A percentile compares a stretch with the other conserved stretches of the same genome.
phyloP scores from a whole-genome alignment of 225 moss, liverwort and hornwort species.

The Physcomitrellopsis africana region DNA sequence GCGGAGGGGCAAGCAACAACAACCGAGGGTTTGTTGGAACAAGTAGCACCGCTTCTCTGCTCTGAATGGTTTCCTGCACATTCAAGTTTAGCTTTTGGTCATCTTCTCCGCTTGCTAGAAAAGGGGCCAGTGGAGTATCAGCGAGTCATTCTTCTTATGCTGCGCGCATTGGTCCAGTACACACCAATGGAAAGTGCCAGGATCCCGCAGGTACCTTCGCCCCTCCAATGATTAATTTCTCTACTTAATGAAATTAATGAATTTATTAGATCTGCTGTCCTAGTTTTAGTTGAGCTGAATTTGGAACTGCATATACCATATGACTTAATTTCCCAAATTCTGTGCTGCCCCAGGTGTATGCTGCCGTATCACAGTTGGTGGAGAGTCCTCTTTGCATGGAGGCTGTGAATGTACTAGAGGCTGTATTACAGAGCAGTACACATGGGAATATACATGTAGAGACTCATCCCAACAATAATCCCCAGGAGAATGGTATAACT shows the following conservation, averaged over 20 bases:
- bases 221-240: neutral
- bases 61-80: conserved; percentile 97
- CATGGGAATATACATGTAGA: conserved; percentile 71
- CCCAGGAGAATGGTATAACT: conserved; percentile 71
- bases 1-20: conserved; percentile 91
- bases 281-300: conserved; percentile 9
- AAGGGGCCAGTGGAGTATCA: conserved; percentile 99
- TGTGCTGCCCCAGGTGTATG: conserved; percentile 64
- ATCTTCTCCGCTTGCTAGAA: conserved; percentile 86
- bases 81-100: conserved; percentile 95
- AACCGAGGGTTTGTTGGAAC: conserved; percentile 79
- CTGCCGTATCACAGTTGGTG: conserved; percentile 96
- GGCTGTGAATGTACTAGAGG: conserved; percentile 95
- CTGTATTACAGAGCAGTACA: conserved; percentile 90
- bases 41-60: conserved; percentile 93
- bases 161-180: conserved; percentile 87
- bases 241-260: no score
- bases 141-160: conserved; percentile 93
- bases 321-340: conserved; percentile 15
- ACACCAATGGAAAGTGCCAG: conserved; percentile 93
- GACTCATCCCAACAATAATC: conserved; percentile 31
- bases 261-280: neutral
- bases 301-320: conserved; percentile 10
- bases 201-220: conserved; percentile 71
- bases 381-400: conserved; percentile 89